Conservation (phyloP, 2,329 filamentous ascomycete species). For the Fusarium solani-melongenae region DNA sequence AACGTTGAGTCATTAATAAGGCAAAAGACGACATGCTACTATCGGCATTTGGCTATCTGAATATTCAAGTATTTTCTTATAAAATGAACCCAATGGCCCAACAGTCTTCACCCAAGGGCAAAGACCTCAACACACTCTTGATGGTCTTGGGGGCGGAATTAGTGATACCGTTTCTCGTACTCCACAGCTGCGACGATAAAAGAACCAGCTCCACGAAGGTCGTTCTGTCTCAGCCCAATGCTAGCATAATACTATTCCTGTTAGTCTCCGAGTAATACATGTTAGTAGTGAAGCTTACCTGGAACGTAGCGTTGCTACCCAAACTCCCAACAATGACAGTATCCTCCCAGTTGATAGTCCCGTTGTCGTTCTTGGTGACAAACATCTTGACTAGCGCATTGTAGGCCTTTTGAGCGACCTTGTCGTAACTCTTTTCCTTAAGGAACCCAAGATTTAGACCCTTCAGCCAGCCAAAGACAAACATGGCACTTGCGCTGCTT, state of each 20-base stretch:
- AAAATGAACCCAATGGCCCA: background rate
- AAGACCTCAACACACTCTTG: background rate
- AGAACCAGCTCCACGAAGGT: conserved; percentile 39
- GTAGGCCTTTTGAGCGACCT: conserved; percentile 35
- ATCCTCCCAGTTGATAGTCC: conserved; percentile 60
- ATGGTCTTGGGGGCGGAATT: background rate
- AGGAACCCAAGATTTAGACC: conserved; percentile 46
- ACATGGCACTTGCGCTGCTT: conserved; percentile 68
- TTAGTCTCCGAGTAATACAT: background rate
- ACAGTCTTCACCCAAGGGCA: background rate
- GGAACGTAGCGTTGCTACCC: conserved; percentile 60
- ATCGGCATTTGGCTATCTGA: background rate
- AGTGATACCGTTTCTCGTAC: conserved; percentile 29
- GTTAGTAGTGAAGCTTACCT: conserved; percentile 48
- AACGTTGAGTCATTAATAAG: background rate
- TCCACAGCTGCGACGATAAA: conserved; percentile 41
- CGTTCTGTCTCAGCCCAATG: conserved; percentile 38
- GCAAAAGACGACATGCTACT: background rate
- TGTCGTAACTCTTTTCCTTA: conserved; percentile 18
- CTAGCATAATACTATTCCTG: conserved; percentile 42
- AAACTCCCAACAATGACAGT: conserved; percentile 64
- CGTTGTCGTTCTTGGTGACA: conserved; percentile 57
- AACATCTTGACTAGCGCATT: conserved; percentile 54
- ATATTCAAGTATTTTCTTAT: background rate
- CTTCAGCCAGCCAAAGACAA: conserved; percentile 62